Base-by-base conservation (phyloP, 2,329 filamentous ascomycete genomes). In the Diaporthe citri region DNA sequence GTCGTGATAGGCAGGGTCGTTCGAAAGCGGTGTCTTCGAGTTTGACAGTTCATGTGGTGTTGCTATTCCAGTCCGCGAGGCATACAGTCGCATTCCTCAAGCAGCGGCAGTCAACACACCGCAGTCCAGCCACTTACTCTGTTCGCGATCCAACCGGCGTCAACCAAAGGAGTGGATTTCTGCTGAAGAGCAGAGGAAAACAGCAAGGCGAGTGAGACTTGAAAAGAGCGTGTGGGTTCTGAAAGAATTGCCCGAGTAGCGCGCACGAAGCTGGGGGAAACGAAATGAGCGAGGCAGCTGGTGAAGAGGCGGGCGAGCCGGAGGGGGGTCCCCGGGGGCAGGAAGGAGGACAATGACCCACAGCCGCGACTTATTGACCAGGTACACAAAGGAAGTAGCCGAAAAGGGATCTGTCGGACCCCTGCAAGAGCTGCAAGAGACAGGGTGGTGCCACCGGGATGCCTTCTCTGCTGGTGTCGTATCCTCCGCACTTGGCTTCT, bases 21-120 rank as follows among this genome's bases (percentile, higher is more conserved):
- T 52, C 36, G 71, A 13, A 56, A 64, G 20, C 20, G 28, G 36
- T 74, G 73, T 71, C 73, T 75, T 66, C 57, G 56, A 51, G 28
- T 28, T 56, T 52, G 73, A 59, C 73, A 66, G 64, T 22, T 39
- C 48, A 52, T 55, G 15, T 41, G 59, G 69, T 73, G 71, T 71
- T 73, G 56, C 66, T 66, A 28, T 72, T 74, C 56, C 48, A 71
- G 72, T 66, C 55, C 59, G 48, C 31, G 55, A 48, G 69, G 67
- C 56, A 70, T 72, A 75, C 41, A 34, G 31, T 59, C 69, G 69
- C 73, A 75, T 75, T 76, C 73, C 72, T 75, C 69, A 31, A 10
- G 34, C 57, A 43, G 25, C 48, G 20, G 59, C 71, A 64, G 51
- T 64, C 57, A 72, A 72, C 46, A 72, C 25, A 60, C 34, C 59